Percentiles rank a stretch among this genome's conserved stretches.
phyloP scores from a whole-genome alignment of 768 basidiomycete genomes.

The Holtermanniella nyarrowii region DNA sequence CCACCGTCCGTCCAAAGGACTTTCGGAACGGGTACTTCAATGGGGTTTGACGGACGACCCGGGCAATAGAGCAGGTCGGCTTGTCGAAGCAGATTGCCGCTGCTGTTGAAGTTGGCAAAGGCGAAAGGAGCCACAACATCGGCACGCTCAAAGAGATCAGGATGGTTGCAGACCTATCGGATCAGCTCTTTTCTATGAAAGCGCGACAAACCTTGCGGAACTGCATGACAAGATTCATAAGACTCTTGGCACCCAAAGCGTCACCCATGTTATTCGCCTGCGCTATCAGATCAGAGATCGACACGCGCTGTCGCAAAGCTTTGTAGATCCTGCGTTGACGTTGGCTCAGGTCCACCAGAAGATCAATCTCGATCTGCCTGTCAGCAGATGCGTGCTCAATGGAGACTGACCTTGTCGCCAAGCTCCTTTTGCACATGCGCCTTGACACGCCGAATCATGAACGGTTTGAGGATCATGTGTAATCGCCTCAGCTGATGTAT shows the following conservation, averaged over 20 bases:
- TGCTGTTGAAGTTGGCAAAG: conserved; percentile 69
- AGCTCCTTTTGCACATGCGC: conserved; percentile 98
- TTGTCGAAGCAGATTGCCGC: conserved; percentile 74
- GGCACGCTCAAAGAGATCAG: conserved; percentile 92
- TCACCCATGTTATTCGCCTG: conserved; percentile 78
- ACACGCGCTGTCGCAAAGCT: conserved; percentile 81
- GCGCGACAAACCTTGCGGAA: conserved; percentile 69
- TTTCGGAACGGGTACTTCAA: conserved; percentile 64
- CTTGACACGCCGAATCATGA: conserved; percentile 96
- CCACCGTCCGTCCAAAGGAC: conserved; percentile 71
- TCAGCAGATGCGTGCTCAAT: not conserved
- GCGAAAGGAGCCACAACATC: conserved; percentile 90
- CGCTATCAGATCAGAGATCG: conserved; percentile 82
- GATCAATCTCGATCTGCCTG: conserved; percentile 81
- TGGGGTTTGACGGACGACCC: conserved; percentile 80
- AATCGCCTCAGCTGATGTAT: conserved; percentile 88
- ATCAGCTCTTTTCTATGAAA: not conserved
- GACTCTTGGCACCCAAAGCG: conserved; percentile 77
- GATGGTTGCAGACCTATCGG: conserved; percentile 88
- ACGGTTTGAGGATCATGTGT: conserved; percentile 98
- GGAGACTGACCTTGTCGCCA: conserved; percentile 72
- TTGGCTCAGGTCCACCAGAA: conserved; percentile 86
- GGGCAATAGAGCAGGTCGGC: conserved; percentile 71
- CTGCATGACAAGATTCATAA: conserved; percentile 99
- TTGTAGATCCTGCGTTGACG: conserved; percentile 84